Evolutionary conservation across 2,329 filamentous ascomycete species (phyloP).

Genomic region (Bimuria novae-zelandiae): DNA sequence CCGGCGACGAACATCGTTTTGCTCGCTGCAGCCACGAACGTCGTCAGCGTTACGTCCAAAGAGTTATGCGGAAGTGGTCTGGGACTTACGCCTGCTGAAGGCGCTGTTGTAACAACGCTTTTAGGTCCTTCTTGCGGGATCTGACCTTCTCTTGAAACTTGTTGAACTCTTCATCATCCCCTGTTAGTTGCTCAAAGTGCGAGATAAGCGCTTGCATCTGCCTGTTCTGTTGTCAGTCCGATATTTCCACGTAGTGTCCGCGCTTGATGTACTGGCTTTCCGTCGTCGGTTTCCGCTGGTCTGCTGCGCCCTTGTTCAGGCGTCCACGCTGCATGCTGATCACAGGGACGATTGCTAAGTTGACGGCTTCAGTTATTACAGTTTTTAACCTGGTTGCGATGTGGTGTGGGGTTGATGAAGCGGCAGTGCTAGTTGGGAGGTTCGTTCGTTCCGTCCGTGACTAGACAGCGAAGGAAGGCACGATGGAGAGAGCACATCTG

Average conservation of each 20-base stretch:
- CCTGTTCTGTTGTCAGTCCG: slow-evolving; percentile 16
- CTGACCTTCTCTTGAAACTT: slow-evolving; percentile 26
- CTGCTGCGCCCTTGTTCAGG: slow-evolving; percentile 4
- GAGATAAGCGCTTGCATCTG: slow-evolving; percentile 24
- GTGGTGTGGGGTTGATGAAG: too few species aligned
- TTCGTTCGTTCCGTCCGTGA: too few species aligned
- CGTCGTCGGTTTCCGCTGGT: slow-evolving; percentile 17
- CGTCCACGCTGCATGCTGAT: slow-evolving; percentile 1
- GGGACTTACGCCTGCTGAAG: slow-evolving; percentile 26
- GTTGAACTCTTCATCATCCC: slow-evolving; percentile 26
- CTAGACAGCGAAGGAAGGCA: neutral
- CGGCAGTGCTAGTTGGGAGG: too few species aligned
- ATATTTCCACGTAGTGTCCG: neutral
- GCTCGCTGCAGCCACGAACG: slow-evolving; percentile 17
- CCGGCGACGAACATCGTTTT: slow-evolving; percentile 19
- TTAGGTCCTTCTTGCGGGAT: slow-evolving; percentile 22
- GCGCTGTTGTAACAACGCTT: slow-evolving; percentile 23
- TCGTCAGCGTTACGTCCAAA: neutral
- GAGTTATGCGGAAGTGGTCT: neutral
- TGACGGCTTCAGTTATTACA: too few species aligned
- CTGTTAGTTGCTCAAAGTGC: slow-evolving; percentile 25
- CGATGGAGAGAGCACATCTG: neutral
- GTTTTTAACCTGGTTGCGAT: too few species aligned
- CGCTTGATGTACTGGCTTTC: slow-evolving; percentile 32
- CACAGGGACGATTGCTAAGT: neutral